Conservation (phyloP, 2,329 filamentous ascomycete species). For the Alternaria hordeiaustralica region DNA sequence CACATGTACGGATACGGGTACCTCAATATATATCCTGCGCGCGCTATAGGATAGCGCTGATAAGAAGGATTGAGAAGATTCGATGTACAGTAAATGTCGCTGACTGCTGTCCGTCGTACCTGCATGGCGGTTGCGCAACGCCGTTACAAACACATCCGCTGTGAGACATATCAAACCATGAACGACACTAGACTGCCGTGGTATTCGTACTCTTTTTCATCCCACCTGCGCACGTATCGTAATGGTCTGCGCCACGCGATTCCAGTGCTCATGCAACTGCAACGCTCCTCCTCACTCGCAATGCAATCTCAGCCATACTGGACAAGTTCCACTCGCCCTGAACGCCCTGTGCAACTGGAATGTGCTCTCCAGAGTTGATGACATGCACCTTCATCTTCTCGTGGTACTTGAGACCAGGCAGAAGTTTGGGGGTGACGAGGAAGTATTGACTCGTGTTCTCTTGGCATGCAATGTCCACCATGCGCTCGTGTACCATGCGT, state of each 20-base stretch:
- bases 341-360: conserved; percentile 47
- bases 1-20: neutral
- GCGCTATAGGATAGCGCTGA: neutral
- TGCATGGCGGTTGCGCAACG: neutral
- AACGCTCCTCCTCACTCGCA: conserved; percentile 37
- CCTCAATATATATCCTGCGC: neutral
- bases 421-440: conserved; percentile 94
- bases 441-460: conserved; percentile 83
- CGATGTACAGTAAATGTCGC: neutral
- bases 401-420: conserved; percentile 85
- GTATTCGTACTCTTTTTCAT: neutral
- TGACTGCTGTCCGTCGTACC: neutral
- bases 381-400: conserved; percentile 90
- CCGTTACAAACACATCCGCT: neutral
- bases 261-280: conserved; percentile 19
- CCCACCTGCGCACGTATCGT: neutral
- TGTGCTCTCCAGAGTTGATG: conserved; percentile 83
- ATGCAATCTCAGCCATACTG: conserved; percentile 44
- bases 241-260: neutral
- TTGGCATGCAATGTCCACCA: conserved; percentile 95
- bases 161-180: neutral
- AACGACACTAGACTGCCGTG: neutral
- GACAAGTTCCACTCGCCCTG: conserved; percentile 54
- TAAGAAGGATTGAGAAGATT: neutral
- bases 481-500: conserved; percentile 95